A percentile compares a stretch with the other conserved stretches of the same genome.
These are phyloP conservation scores for Anisodus acutangulus DNA, from an alignment of 257 asterid genomes.

Conservation along the genomic window DNA sequence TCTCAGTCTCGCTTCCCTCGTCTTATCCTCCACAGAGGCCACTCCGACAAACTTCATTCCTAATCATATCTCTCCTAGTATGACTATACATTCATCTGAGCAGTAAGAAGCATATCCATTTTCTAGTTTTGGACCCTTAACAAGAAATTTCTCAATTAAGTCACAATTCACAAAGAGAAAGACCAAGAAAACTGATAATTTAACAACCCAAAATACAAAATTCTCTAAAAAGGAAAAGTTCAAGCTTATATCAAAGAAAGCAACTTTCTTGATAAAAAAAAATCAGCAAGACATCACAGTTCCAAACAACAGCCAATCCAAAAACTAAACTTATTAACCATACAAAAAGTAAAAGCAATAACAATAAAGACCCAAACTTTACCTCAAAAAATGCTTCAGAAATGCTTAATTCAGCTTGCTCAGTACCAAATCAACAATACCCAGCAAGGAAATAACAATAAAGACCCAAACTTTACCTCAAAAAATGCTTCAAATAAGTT, in stretches of 20 bases:
- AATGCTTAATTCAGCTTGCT: too few species aligned
- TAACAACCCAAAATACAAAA: conserved; percentile 18
- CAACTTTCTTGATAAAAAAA: not conserved
- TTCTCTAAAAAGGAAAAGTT: not conserved
- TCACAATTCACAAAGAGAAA: not conserved
- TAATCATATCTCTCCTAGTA: not conserved
- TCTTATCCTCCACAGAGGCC: too few species aligned
- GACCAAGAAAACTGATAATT: not conserved
- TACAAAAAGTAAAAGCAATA: too few species aligned
- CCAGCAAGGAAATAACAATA: too few species aligned
- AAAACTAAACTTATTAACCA: not conserved
- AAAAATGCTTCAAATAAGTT: not conserved
- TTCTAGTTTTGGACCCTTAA: not conserved
- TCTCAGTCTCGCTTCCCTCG: too few species aligned
- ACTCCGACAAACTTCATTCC: too few species aligned
- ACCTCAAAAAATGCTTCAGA: conserved; percentile 9
- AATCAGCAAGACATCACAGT: not conserved
- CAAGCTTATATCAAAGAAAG: not conserved
- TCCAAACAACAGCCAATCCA: not conserved
- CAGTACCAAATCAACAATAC: too few species aligned
- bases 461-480: not conserved
- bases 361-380: not conserved
- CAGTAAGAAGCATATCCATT: not conserved
- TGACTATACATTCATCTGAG: not conserved
- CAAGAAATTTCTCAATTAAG: not conserved